Base-by-base conservation (phyloP, 208 protist genomes). In the Trichomonas gallinae region DNA sequence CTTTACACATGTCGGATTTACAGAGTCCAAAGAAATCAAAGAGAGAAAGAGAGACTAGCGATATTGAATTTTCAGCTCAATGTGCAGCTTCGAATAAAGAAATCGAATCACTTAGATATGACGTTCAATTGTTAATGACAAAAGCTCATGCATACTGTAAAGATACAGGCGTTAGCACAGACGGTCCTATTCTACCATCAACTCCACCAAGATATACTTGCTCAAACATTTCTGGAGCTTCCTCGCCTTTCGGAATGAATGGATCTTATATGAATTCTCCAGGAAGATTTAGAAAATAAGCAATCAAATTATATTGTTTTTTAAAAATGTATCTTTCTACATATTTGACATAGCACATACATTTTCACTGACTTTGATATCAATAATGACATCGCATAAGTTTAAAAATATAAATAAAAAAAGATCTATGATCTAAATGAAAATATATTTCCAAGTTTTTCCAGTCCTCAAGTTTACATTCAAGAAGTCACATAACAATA, bases 101-200 rank as follows among this genome's bases (percentile, higher is more conserved):
- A 89, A 89, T 89, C 46, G 83, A 89, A 8, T 44, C 31, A 15
- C 0, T 40, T 0, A 34, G 83, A 31, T 46, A 89, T 31, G 83
- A 89, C 11, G 40, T 89, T 46, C 83, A 89, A 89, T 8, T 46
- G 0, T 46, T 89, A 17, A 89, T 89, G 83, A 89, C 83, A 46
- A 89, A 89, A 89, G 83, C 83, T 8, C 83, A 89, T 46, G 83
- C 83, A 46, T 89, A 89, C 40, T 89, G 83, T 46, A 89, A 46
- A n/a, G 38, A 89, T 46, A 89, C 34, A 31, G 83, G 83, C 13
- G 13, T 89, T 10, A 40, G 83, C 8, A 31, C 31, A 44, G 38
- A 34, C 23, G 40, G 38, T n/a, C 38, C 31, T n/a, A 44, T 44
- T 46, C 15, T 89, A 21, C 83, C 83, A n/a, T 42, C 40, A 21